Conservation (phyloP, 139 green algal genomes). For the Pseudopediastrum boryanum region DNA sequence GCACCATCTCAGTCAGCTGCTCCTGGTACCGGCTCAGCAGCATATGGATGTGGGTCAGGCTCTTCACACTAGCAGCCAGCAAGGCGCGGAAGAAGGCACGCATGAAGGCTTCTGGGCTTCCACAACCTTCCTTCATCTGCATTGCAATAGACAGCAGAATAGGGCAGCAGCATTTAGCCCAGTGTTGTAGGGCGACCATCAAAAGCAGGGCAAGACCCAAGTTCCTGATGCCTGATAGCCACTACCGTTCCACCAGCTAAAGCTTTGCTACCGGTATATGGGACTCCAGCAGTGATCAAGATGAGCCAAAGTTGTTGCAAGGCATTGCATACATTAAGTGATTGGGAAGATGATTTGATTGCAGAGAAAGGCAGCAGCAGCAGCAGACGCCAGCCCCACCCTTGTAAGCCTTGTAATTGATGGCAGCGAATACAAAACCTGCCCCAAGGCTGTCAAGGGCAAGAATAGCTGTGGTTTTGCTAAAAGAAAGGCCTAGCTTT, state of each 20-base stretch:
- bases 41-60: slow-evolving; percentile 81
- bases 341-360: no score
- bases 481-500: slow-evolving; percentile 19
- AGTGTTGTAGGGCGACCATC: neutral
- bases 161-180: neutral
- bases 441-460: no score
- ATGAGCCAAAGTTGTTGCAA: neutral
- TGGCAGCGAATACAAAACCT: no score
- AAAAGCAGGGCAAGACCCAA: neutral
- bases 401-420: no score
- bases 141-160: neutral
- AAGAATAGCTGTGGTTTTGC: neutral
- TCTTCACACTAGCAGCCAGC: slow-evolving; percentile 80
- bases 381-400: no score
- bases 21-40: slow-evolving; percentile 79
- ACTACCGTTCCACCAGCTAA: neutral
- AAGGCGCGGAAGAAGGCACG: slow-evolving; percentile 58
- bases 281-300: neutral
- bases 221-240: neutral
- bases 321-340: neutral
- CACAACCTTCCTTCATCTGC: neutral
- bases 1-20: slow-evolving; percentile 51
- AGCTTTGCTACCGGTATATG: neutral
- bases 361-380: no score
- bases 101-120: neutral